phyloP scores from a whole-genome alignment of 805 yeast species.

The Yarrowia osloensis region DNA sequence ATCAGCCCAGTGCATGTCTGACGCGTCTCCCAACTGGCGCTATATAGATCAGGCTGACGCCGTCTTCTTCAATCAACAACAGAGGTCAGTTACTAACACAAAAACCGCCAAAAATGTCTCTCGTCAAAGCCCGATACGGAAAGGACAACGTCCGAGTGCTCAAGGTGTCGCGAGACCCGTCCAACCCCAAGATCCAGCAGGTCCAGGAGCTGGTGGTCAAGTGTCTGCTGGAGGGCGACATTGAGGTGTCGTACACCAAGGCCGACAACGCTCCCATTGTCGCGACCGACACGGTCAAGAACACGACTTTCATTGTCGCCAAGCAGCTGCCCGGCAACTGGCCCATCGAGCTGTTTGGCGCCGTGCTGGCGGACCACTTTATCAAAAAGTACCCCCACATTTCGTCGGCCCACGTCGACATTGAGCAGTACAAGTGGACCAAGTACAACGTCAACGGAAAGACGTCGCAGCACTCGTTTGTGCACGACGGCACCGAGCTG shows the following conservation, averaged over 20 bases:
- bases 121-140: conserved; percentile 69
- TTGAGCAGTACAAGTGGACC: conserved; percentile 77
- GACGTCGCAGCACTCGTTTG: conserved; percentile 76
- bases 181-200: conserved; percentile 72
- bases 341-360: conserved; percentile 91
- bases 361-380: conserved; percentile 80
- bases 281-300: conserved; percentile 92
- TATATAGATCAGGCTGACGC: background rate
- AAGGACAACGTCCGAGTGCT: conserved; percentile 90
- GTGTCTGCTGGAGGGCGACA: conserved; percentile 72
- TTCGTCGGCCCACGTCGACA: conserved; percentile 64
- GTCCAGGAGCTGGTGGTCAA: conserved; percentile 83
- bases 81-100: background rate
- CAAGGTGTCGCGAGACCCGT: conserved; percentile 78
- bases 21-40: background rate
- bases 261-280: conserved; percentile 90
- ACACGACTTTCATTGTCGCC: conserved; percentile 82
- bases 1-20: background rate
- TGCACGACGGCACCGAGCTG: conserved; percentile 81
- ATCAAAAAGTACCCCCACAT: conserved; percentile 75
- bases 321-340: conserved; percentile 72
- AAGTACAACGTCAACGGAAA: conserved; percentile 74
- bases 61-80: background rate
- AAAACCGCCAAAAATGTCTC: background rate
- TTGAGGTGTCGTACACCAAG: conserved; percentile 77